Base-by-base conservation (phyloP, 495 filamentous ascomycete species). In the Talaromyces ruber region DNA sequence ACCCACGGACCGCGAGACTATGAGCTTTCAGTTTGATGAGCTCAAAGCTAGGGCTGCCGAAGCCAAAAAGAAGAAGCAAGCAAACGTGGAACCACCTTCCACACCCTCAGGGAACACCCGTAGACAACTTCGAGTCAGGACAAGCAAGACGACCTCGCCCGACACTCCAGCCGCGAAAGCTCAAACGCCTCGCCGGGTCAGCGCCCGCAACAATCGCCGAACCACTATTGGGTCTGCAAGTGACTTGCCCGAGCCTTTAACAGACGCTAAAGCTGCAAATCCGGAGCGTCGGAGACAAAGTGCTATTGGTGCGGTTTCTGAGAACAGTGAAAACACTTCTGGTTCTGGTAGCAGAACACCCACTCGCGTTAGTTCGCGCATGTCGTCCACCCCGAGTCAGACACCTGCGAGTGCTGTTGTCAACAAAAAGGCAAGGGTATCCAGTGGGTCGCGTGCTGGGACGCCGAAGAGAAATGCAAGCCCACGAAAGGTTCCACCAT, bases 41-140 rank as follows among this genome's bases (percentile, higher is more conserved):
- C 78, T 96, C 29, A 84, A 86, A 64, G 82, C 82, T 2, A 83
- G 87, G 70, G 85, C 86, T 21, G 83, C 79, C 43, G 74, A 86
- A 62, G 72, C 79, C 59, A 76, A 84, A 61, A 76, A 81, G 58
- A 89, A 88, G 58, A 84, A 88, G 6, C 84, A 89, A 63, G 80
- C 82, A 21, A 65, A 66, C n/a, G 64, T 68, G 58, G 68, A 72
- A 0, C 63, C 67, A 24, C 61, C 71, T 11, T 64, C 70, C 22
- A 70, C 72, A 0, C 66, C 77, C 1, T 64, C 73, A 8, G 72
- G 72, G 30, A 59, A 76, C 16, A 81, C 81, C 12, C 82, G 86
- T 55, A 89, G 88, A 82, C 83, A 89, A 62, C 80, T 94, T 43
- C 80, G 93, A 32, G 85, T 85, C 51, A 83, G 91, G 58, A 93